Base-by-base conservation (phyloP, 1,284 basidiomycete genomes). In the Sanguinoderma infundibulare region DNA sequence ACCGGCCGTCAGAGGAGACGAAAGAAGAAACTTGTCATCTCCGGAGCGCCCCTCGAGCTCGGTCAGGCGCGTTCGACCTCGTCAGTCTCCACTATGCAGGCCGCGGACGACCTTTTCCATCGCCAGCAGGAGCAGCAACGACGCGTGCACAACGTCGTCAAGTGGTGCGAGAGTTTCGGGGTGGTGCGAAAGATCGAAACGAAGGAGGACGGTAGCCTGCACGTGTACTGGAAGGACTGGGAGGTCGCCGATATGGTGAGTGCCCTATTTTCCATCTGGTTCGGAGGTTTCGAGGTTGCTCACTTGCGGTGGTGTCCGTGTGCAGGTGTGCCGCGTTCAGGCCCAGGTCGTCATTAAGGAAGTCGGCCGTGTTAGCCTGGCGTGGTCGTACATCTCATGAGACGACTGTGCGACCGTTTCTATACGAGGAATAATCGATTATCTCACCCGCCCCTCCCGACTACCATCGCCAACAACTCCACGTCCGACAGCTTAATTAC, bases 151-250 rank as follows among this genome's bases (percentile, higher is more conserved):
- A 67, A 65, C 47, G 65, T 73, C 6, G 55, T 69, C 51, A 60
- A 49, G n/a, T 74, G 73, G 73, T 74, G 72, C 63, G 68, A 72
- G 67, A 63, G 62, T 60, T 71, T 72, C 46, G 73, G 73, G 44
- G 58, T 68, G 30, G 52, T 73, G 49, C 50, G 69, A 22, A 69
- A 68, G 55, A 66, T 73, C 38, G 70, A 73, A 64, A 63, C 66
- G 40, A 67, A 67, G 66, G 64, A 63, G 12, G 71, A 74, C 53
- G 71, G 71, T 40, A 70, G 67, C 40, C 32, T 74, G 53, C 72
- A 73, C 42, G 71, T 74, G 28, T 71, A 70, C 36, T 74, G 72
- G 72, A 68, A 68, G 55, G 69, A 73, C 39, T 71, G 70, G 72
- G 70, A 72, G 65, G 64, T 67, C 24, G 73, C 73, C 9, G 73